Evolutionary conservation across 2,329 filamentous ascomycete species (phyloP).

Genomic region (Colletotrichum sublineola): DNA sequence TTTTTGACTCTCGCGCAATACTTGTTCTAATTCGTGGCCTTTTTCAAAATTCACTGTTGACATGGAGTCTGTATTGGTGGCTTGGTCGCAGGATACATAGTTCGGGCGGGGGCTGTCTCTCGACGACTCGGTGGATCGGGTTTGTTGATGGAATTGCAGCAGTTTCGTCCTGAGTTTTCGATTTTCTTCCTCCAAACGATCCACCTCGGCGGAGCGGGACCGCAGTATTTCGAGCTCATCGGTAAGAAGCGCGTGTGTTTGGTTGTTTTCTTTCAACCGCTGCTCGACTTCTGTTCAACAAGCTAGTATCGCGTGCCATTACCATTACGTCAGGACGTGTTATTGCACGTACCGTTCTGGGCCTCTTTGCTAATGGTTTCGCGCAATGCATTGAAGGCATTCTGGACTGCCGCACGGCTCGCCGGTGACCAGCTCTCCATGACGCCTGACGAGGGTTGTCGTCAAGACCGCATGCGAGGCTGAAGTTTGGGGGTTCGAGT

Average conservation of each 20-base stretch:
- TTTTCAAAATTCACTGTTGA: not conserved
- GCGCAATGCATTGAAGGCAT: constrained; percentile 56
- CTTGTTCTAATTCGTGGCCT: not conserved
- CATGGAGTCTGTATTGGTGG: constrained; percentile 27
- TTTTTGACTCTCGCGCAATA: constrained; percentile 45
- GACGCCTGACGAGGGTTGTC: not conserved
- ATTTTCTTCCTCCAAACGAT: constrained; percentile 59
- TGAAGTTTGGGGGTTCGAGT: not conserved
- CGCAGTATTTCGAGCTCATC: constrained; percentile 54
- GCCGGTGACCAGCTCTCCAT: constrained; percentile 58
- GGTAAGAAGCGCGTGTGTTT: constrained; percentile 18
- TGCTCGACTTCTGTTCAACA: constrained; percentile 47
- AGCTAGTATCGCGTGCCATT: constrained; percentile 40
- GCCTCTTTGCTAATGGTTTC: constrained; percentile 56
- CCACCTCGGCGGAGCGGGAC: constrained; percentile 49
- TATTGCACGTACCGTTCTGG: constrained; percentile 50
- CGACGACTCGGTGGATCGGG: constrained; percentile 18
- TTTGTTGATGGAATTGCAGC: constrained; percentile 46
- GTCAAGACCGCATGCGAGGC: not conserved
- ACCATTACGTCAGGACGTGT: constrained; percentile 42
- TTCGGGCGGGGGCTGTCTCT: constrained; percentile 17
- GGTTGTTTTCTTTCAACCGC: constrained; percentile 33
- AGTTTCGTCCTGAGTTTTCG: constrained; percentile 56
- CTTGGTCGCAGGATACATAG: constrained; percentile 20
- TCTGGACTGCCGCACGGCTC: constrained; percentile 56